A percentile compares a stretch with the other conserved stretches of the same genome.
Conservation (phyloP, 2,329 filamentous ascomycete genomes). For the Talaromyces pinophilus region DNA sequence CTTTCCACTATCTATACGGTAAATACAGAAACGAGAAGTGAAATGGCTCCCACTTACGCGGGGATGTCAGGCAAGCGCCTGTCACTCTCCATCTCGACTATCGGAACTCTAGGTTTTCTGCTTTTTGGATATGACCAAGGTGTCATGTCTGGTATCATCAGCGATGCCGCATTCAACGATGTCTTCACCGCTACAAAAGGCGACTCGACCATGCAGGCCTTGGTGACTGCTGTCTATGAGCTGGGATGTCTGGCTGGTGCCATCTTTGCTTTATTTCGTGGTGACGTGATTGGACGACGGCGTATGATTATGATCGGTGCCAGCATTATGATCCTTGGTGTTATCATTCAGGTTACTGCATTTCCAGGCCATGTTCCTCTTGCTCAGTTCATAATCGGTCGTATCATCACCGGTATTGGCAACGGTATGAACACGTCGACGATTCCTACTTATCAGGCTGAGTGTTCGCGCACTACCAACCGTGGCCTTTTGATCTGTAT, state of each 20-base stretch:
- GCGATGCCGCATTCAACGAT: slow-evolving; percentile 32
- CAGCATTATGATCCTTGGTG: slow-evolving; percentile 50
- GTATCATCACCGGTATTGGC: slow-evolving; percentile 55
- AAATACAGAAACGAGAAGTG: slow-evolving; percentile 12
- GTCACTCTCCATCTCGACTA: slow-evolving; percentile 33
- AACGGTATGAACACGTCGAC: slow-evolving; percentile 60
- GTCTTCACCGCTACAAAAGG: slow-evolving; percentile 38
- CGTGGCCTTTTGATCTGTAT: slow-evolving; percentile 64
- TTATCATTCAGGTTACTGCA: slow-evolving; percentile 41
- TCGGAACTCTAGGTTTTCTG: slow-evolving; percentile 62
- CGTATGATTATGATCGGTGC: slow-evolving; percentile 59
- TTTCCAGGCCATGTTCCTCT: slow-evolving; percentile 38
- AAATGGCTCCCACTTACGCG: slow-evolving; percentile 58
- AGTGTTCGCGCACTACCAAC: slow-evolving; percentile 57
- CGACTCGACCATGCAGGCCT: slow-evolving; percentile 50
- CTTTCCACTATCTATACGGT: too few species aligned
- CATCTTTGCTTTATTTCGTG: slow-evolving; percentile 39
- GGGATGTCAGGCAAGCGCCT: slow-evolving; percentile 58
- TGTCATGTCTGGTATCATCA: slow-evolving; percentile 68
- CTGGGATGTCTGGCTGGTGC: slow-evolving; percentile 42
- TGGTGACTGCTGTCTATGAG: slow-evolving; percentile 54
- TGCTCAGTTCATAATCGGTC: slow-evolving; percentile 56
- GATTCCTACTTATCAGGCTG: slow-evolving; percentile 54
- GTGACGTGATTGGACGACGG: slow-evolving; percentile 41
- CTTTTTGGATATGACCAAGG: slow-evolving; percentile 67